Evolutionary conservation across 2,329 filamentous ascomycete genomes (phyloP).

Genomic region (Pseudogymnoascus sp.): DNA sequence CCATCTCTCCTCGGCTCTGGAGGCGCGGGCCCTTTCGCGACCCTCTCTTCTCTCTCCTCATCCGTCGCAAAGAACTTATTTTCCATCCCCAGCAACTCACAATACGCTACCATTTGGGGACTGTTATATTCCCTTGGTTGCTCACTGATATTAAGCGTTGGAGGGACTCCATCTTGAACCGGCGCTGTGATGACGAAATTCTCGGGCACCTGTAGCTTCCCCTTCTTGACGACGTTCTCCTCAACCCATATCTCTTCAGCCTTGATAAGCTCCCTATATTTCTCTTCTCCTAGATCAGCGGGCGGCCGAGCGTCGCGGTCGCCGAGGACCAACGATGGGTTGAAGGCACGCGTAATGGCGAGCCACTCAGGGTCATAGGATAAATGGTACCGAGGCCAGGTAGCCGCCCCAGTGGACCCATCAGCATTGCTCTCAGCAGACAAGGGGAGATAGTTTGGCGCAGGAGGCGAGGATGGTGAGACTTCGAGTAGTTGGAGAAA

Average conservation of each 20-base stretch:
- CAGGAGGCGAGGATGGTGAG: constrained; percentile 16
- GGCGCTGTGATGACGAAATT: constrained; percentile 75
- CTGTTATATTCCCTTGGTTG: constrained; percentile 77
- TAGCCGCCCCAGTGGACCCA: background rate
- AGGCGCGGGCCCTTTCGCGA: constrained; percentile 47
- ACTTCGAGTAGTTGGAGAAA: constrained; percentile 75
- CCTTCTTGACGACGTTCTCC: constrained; percentile 56
- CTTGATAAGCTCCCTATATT: constrained; percentile 61
- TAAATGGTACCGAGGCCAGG: constrained; percentile 30
- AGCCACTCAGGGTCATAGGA: constrained; percentile 93
- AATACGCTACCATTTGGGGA: constrained; percentile 76
- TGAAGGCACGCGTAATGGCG: constrained; percentile 79
- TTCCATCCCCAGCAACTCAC: constrained; percentile 63
- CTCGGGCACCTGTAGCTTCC: constrained; percentile 60
- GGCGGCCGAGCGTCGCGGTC: constrained; percentile 45
- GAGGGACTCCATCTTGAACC: constrained; percentile 49
- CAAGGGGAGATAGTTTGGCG: constrained; percentile 14
- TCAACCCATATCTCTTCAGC: constrained; percentile 72
- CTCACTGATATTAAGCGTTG: constrained; percentile 40
- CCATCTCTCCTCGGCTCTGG: constrained; percentile 27
- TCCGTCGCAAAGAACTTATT: constrained; percentile 69
- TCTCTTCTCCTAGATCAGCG: constrained; percentile 56
- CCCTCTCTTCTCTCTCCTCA: constrained; percentile 57
- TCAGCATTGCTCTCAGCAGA: background rate
- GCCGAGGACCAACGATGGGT: constrained; percentile 55